Evolutionary conservation across 208 protist genomes (phyloP), one percentile per base, ranked within the genome.

Genomic region (Acanthamoeba healyi): DNA sequence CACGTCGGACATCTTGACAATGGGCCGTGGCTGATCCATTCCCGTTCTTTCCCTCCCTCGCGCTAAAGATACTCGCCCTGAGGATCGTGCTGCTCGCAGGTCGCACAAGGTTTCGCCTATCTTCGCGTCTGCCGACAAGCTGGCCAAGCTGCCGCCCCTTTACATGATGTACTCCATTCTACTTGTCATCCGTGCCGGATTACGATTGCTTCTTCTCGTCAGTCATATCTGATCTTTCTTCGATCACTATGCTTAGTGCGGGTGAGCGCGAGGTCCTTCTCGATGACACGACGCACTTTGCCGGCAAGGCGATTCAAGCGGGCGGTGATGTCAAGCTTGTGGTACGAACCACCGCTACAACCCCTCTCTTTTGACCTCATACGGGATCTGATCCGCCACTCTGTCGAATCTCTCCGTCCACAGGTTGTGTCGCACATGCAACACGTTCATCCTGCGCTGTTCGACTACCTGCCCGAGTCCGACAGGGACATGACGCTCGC

Each of bases 251-350:
- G 29, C 15, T 72, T 34, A 65, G 58, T 56, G 88, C 36, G 42
- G 88, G 88, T 38, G 63, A 63, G 4, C 24, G 19, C 19, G 88
- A 93, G 24, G 29, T 93, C 32, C n/a, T 93, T 9, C 63, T 40
- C 24, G 67, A 81, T 22, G 88, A 93, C 63, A 38, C 88, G 34
- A 38, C 34, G 2, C n/a, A 93, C 88, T 93, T 93, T 32, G 88
- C 26, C 7, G 44, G 46, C 34, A 79, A 58, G 6, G 88, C 88
- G 1, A 42, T 0, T 26, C 38, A 93, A 81, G 88, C 88, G 2
- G 88, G 88, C 9, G 58, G 40, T 7, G 32, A 93, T 38, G 88
- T 93, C 26, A 79, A 40, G 42, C 49, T 93, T 49, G 61, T 58
- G 88, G 88, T 93, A 54, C 63, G 88, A 7, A 10, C 61, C 34